Conservation (phyloP, 2,329 filamentous ascomycete genomes). For the Metarhizium sp. region DNA sequence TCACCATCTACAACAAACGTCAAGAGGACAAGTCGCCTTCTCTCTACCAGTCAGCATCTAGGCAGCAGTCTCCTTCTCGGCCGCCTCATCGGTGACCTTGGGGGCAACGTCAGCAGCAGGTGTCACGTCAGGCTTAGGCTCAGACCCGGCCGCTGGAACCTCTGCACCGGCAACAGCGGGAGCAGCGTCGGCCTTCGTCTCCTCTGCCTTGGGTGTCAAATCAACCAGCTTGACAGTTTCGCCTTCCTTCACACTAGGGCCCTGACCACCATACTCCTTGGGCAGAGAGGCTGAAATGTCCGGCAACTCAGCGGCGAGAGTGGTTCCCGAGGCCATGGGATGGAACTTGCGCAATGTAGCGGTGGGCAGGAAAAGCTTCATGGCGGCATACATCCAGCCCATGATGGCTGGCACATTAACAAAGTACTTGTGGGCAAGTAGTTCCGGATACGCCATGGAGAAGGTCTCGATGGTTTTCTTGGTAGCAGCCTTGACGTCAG, state of each 20-base stretch:
- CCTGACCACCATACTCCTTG: constrained; percentile 70
- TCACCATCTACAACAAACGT: neutral
- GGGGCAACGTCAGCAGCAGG: neutral
- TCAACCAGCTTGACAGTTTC: constrained; percentile 20
- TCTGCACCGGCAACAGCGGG: constrained; percentile 3
- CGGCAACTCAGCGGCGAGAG: constrained; percentile 52
- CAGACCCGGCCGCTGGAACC: too few relatives aligned
- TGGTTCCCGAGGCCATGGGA: constrained; percentile 63
- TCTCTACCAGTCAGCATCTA: constrained; percentile 1
- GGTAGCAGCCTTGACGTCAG: constrained; percentile 64
- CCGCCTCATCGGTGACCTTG: neutral
- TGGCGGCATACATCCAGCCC: constrained; percentile 72
- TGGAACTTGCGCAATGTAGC: constrained; percentile 74
- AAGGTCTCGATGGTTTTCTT: constrained; percentile 77
- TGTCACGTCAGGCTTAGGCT: too few relatives aligned
- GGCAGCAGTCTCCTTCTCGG: neutral
- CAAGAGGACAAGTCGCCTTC: neutral
- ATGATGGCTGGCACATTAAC: constrained; percentile 88
- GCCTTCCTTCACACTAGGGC: constrained; percentile 31
- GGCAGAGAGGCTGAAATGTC: constrained; percentile 57
- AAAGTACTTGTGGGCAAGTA: constrained; percentile 81
- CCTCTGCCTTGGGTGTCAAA: constrained; percentile 1
- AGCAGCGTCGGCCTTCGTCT: constrained; percentile 5
- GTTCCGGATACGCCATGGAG: constrained; percentile 77
- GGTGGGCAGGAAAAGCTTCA: constrained; percentile 65